Evolutionary conservation across 345 rosid species (phyloP), one percentile per base, ranked within the genome.

Genomic region (Iberis pinnata): DNA sequence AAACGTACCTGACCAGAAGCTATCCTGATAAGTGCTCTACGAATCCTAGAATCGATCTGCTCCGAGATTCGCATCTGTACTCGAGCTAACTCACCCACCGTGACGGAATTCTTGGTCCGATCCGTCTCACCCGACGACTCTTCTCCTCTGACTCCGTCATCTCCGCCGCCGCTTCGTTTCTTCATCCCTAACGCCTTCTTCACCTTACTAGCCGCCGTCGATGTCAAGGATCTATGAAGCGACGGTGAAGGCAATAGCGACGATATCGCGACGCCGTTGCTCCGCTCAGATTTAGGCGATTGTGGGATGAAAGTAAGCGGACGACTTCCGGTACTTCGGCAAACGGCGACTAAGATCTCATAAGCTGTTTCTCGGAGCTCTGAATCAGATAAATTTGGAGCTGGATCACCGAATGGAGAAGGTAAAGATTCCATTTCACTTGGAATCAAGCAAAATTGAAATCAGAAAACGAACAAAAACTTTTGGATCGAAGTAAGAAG

Each of bases 141-240:
- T 8, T 54, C 75, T 29, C 62, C 73, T 9, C n/a, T n/a, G n/a
- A n/a, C n/a, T n/a, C 40, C 64, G 29, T 49, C 64, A 38, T 55
- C 67, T 25, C 61, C 67, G 1, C 46, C 70, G 18, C 33, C 47
- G 59, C 12, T 54, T 54, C 52, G 56, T 50, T 80, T 72, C 73
- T 83, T 92, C 80, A 92, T 53, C 46, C 98, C 97, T 16, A 92
- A 70, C 20, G 95, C 94, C 68, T 88, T 88, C 80, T 88, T 92
- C 64, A 92, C 89, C 64, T 77, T 81, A 58, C 96, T 84, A 6
- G 96, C 94, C 32, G 97, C 97, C 16, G 86, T 70, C 7, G 82
- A 83, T 2, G 95, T 83, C 54, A 85, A 73, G 3, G 97, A 88
- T 64, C 90, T 70, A 63, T 92, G 95, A 69, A 88, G 75, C 25